Base-by-base conservation (phyloP, 768 basidiomycete genomes). In the Leccinum aurantiacum region DNA sequence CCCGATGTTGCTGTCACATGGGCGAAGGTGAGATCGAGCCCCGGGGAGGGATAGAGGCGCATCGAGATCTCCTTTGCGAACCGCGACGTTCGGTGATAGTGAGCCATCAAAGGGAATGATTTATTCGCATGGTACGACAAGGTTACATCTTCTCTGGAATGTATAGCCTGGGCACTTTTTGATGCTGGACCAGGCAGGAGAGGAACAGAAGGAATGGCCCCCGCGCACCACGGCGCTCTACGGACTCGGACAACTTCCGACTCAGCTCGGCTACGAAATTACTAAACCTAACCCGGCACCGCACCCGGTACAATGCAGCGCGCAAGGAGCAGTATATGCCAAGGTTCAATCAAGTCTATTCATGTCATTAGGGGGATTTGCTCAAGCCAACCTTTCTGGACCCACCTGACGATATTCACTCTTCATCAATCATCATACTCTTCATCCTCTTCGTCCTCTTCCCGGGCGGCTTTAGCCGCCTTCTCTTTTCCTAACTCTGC, bases 401-500 rank as follows among this genome's bases (percentile, higher is more conserved):
- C 9, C 38, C 22, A 49, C 48, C 48, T 17, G 22, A 49, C 13
- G n/a, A n/a, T 22, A 15, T 17, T 10, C 15, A 52, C 27, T 35
- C 22, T 24, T 62, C 75, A 24, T 35, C 13, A 2, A 35, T 35
- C 33, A 35, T 79, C 80, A 1, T 77, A 79, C 0, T 77, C 80
- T 0, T 79, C 82, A 1, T 78, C 82, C 15, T 79, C 84, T 4
- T 79, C 80, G 9, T 77, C 80, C 0, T 81, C 83, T 11, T 77
- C 74, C 0, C 72, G 79, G 9, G 78, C 79, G 8, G 76, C 74
- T 57, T 74, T 77, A 49, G 68, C 72, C 14, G 68, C 74, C 57
- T 74, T 77, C 65, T 91, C 89, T 66, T 89, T 90, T 15, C 67
- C 78, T 65, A 81, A 69, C 70, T 92, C 90, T 7, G 74, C 68